Base-by-base conservation (phyloP, 176 grass and related monocot species). In the Eleusine indica region DNA sequence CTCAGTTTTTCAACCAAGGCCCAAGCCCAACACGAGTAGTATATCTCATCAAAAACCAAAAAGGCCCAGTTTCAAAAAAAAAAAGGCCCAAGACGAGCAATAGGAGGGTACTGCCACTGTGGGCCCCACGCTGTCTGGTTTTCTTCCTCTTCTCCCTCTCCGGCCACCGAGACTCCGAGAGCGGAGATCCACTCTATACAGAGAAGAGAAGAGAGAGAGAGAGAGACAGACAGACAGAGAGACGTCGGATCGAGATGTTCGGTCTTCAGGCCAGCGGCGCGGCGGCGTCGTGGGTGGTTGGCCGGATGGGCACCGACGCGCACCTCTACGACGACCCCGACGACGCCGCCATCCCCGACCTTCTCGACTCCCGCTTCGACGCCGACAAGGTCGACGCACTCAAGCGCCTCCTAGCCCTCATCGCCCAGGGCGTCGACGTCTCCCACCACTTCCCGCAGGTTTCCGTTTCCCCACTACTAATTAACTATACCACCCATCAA, bases 281-380 rank as follows among this genome's bases (percentile, higher is more conserved):
- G 4, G 91, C 96, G 28, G 93, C 96, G 15, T 95, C 96, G 22
- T 98, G 90, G 63, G 72, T 91, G 28, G 87, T 98, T 73, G 84
- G 94, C 48, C 85, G 96, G 63, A 95, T 98, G 85, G 96, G 96
- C 69, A 98, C 93, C 15, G 96, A 98, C 25, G 93, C 96, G 1
- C 96, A 98, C 85, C 89, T 98, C n/a, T 95, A 98, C 83, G 96
- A 98, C 66, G 96, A 98, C 35, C 96, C 96, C 11, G 87, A 98
- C 61, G 96, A 98, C 72, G 96, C 90, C 80, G 88, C 71, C 82
- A 95, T 98, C 75, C 87, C 80, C 47, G 77, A 87, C 1, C 93
- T 98, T 9, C 91, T 98, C 62, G 96, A 98, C 30, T 95, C 92
- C 83, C 96, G 96, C 72, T 93, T 90, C 82, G 91, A 95, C 56